A percentile compares a stretch with the other conserved stretches of the same genome.
Conservation (phyloP, 805 yeast species). For the Starmerella floris region DNA sequence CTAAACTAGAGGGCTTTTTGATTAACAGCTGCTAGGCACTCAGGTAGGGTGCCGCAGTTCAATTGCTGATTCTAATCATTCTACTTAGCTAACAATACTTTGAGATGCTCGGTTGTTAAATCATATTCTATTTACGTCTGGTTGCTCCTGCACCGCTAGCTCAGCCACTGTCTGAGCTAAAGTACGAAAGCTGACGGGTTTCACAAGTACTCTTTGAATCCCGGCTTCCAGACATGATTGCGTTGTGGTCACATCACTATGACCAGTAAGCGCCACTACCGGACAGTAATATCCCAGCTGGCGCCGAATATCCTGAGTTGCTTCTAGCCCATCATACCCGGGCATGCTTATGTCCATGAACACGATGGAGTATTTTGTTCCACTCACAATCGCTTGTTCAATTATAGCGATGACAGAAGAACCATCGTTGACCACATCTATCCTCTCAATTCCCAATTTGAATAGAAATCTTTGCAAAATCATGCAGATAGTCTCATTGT, state of each 20-base stretch:
- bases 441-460: conserved; percentile 57
- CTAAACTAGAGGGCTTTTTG: too few species aligned
- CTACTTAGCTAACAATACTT: too few species aligned
- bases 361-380: conserved; percentile 28
- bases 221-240: conserved; percentile 68
- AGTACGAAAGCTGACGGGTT: conserved; percentile 50
- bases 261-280: conserved; percentile 84
- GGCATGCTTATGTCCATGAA: conserved; percentile 27
- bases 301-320: conserved; percentile 40
- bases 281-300: conserved; percentile 55
- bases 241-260: conserved; percentile 76
- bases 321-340: conserved; percentile 23
- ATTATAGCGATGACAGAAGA: conserved; percentile 68
- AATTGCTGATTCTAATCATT: too few species aligned
- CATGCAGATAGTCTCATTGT: conserved; percentile 78
- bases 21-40: too few species aligned
- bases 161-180: conserved; percentile 2
- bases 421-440: conserved; percentile 78
- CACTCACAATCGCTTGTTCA: conserved; percentile 32
- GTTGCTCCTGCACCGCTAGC: too few species aligned
- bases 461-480: conserved; percentile 73
- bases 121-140: too few species aligned
- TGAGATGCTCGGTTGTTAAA: too few species aligned
- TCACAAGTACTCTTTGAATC: conserved; percentile 75
- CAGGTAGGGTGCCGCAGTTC: too few species aligned